Evolutionary conservation across 192 early-diverging fungal genomes (phyloP).

Genomic region (Rhizophagus prolifer): DNA sequence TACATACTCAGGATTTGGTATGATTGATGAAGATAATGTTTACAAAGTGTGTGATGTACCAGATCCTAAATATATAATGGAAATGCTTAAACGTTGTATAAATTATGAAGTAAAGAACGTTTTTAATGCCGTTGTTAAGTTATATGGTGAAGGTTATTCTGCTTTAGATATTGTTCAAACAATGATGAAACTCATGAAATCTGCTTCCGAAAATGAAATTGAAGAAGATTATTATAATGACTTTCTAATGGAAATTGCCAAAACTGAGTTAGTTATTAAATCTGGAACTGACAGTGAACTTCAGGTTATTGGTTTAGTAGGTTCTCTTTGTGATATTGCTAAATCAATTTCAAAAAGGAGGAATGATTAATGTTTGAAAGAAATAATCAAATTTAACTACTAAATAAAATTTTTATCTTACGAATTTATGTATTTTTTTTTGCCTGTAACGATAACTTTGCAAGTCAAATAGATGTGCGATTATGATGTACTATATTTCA

Average conservation of each 20-base stretch:
- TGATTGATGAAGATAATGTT: constrained; percentile 85
- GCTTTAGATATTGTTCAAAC: constrained; percentile 90
- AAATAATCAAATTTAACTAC: no score
- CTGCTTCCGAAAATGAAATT: background rate
- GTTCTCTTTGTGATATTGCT: background rate
- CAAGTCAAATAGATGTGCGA: no score
- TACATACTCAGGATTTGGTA: constrained; percentile 82
- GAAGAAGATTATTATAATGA: background rate
- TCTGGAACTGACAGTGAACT: background rate
- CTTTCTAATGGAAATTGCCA: background rate
- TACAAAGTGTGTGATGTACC: constrained; percentile 98
- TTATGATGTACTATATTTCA: no score
- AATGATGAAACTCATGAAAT: constrained; percentile 51
- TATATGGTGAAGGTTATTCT: constrained; percentile 87
- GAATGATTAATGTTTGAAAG: no score
- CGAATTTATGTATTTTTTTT: no score
- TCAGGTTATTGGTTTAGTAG: background rate
- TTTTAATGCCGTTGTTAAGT: constrained; percentile 58
- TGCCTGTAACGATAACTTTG: no score
- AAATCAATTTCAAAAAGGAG: background rate
- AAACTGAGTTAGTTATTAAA: background rate
- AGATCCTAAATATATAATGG: constrained; percentile 77
- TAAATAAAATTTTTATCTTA: no score
- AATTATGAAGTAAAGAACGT: constrained; percentile 71
- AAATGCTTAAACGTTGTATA: constrained; percentile 73